A percentile compares a stretch with the other conserved stretches of the same genome.
Conservation (phyloP, 139 green algal genomes). For the Picochlorum costavermella region DNA sequence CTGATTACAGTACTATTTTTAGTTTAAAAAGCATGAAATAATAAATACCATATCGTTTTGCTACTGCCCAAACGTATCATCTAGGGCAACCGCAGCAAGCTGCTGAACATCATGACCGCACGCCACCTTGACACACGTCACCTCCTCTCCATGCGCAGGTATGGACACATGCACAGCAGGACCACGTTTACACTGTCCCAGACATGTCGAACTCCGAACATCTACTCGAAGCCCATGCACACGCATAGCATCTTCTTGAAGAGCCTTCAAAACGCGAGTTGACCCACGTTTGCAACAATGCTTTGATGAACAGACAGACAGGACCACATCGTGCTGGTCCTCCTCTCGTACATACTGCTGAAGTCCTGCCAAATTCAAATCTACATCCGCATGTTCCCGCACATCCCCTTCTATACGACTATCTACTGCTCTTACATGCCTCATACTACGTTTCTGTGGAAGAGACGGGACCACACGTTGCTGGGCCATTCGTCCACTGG, state of each 20-base stretch:
- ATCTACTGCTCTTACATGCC: no score
- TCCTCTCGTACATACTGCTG: no score
- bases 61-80: background rate
- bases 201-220: background rate
- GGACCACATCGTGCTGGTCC: background rate
- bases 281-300: constrained; percentile 7
- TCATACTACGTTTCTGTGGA: no score
- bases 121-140: background rate
- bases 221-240: background rate
- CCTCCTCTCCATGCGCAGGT: background rate
- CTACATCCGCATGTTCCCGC: no score
- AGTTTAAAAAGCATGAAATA: no score
- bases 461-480: no score
- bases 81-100: background rate
- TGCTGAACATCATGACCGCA: background rate
- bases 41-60: background rate
- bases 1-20: background rate
- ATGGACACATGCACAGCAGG: background rate
- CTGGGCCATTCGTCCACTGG: no score
- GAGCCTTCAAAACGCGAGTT: background rate
- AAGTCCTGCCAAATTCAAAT: no score
- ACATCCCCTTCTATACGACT: no score
- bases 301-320: constrained; percentile 2
- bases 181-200: constrained; percentile 5
- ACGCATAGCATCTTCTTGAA: background rate